Evolutionary conservation across 768 basidiomycete species (phyloP).

Genomic region (Suillus bovinus): DNA sequence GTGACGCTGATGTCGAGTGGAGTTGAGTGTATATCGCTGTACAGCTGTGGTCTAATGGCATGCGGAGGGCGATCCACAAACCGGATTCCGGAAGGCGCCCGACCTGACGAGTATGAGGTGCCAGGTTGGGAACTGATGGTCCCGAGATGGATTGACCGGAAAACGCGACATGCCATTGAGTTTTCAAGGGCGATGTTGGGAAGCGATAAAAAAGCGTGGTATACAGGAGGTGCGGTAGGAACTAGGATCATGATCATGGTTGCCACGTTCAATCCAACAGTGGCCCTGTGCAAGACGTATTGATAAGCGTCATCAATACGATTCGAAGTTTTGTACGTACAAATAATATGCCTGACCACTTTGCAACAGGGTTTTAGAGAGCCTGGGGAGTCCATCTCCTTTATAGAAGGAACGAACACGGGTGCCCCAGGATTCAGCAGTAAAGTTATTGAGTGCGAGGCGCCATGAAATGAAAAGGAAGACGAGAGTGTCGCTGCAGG

Average conservation of each 20-base stretch:
- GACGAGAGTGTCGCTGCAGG: slow-evolving; percentile 34
- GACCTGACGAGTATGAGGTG: too few relatives aligned
- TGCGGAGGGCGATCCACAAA: background rate
- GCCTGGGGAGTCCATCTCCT: background rate
- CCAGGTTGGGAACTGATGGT: background rate
- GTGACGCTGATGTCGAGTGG: background rate
- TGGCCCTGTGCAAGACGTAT: slow-evolving; percentile 18
- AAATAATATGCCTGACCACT: slow-evolving; percentile 38
- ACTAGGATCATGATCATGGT: slow-evolving; percentile 24
- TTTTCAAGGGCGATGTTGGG: slow-evolving; percentile 26
- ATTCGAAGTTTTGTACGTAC: slow-evolving; percentile 20
- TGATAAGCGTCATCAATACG: background rate
- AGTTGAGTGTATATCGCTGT: background rate
- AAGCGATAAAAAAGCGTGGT: slow-evolving; percentile 22
- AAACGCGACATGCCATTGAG: slow-evolving; percentile 29
- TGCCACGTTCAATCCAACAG: slow-evolving; percentile 27
- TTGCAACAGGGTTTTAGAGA: slow-evolving; percentile 20
- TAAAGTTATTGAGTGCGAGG: background rate
- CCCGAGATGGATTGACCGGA: background rate
- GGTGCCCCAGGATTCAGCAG: background rate
- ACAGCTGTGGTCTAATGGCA: background rate
- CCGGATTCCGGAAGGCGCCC: background rate
- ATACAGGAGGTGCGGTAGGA: slow-evolving; percentile 17
- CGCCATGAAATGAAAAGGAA: slow-evolving; percentile 38
- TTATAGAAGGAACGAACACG: background rate